Conservation (phyloP, 176 grass and related monocot genomes). For the Zea luxurians region DNA sequence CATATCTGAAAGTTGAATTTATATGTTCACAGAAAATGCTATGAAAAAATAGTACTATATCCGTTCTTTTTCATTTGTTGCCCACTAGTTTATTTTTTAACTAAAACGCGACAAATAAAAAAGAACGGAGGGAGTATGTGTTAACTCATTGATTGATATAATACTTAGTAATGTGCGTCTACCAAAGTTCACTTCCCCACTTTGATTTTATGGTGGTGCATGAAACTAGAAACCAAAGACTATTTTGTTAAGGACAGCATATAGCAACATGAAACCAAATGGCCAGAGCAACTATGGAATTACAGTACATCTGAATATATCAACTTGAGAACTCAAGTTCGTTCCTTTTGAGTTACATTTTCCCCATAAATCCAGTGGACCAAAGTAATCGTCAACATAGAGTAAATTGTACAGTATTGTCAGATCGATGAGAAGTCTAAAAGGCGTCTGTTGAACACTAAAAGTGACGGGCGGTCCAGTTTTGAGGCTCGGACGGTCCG, state of each 20-base stretch:
- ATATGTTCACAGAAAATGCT: neutral
- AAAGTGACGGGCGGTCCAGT: too few relatives aligned
- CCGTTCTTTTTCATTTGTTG: too few relatives aligned
- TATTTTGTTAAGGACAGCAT: neutral
- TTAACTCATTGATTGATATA: neutral
- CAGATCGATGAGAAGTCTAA: too few relatives aligned
- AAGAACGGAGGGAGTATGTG: too few relatives aligned
- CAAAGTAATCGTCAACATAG: neutral
- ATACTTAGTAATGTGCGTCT: neutral
- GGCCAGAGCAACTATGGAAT: constrained; percentile 19
- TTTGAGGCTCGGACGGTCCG: too few relatives aligned
- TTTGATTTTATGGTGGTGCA: neutral
- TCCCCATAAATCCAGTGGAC: neutral
- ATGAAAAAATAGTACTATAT: neutral
- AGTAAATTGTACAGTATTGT: neutral
- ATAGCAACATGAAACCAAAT: neutral
- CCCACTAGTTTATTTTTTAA: too few relatives aligned
- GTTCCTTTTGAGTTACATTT: too few relatives aligned
- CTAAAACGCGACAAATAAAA: too few relatives aligned
- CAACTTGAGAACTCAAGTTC: neutral
- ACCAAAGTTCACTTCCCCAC: neutral
- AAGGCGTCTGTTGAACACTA: too few relatives aligned
- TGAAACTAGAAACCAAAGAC: neutral
- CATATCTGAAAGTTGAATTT: neutral
- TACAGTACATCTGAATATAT: neutral